Conservation (phyloP, 2,329 filamentous ascomycete genomes). For the Herpotrichia juniperi region DNA sequence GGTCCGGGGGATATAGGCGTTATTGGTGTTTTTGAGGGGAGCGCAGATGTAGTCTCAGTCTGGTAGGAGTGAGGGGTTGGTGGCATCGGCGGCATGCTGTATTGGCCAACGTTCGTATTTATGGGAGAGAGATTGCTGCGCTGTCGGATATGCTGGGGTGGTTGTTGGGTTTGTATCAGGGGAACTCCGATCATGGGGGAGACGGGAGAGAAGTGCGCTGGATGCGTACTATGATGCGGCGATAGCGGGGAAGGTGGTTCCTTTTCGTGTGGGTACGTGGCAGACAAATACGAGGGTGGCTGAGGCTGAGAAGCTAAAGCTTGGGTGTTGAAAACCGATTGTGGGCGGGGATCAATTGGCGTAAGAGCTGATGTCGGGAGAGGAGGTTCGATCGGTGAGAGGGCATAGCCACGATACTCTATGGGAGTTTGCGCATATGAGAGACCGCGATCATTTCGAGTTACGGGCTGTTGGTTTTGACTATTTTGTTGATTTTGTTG, state of each 20-base stretch:
- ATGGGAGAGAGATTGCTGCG: constrained; percentile 39
- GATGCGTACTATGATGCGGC: constrained; percentile 24
- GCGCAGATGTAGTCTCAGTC: constrained; percentile 21
- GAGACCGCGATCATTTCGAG: constrained; percentile 34
- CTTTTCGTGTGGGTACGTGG: constrained; percentile 33
- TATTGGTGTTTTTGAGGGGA: constrained; percentile 34
- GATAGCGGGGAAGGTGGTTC: constrained; percentile 31
- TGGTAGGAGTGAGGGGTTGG: constrained; percentile 30
- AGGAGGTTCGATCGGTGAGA: constrained; percentile 29
- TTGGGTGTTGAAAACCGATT: constrained; percentile 33
- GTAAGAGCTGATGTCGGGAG: constrained; percentile 23
- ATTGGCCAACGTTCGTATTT: constrained; percentile 30
- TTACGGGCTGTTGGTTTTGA: constrained; percentile 14
- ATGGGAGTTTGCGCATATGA: constrained; percentile 45
- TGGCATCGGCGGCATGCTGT: constrained; percentile 33
- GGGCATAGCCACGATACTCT: constrained; percentile 36
- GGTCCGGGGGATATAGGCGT: constrained; percentile 34
- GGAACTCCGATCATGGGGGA: constrained; percentile 27
- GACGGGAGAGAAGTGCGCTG: constrained; percentile 27
- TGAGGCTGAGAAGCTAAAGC: constrained; percentile 29
- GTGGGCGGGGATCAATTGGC: constrained; percentile 33
- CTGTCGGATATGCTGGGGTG: constrained; percentile 35
- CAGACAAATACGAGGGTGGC: constrained; percentile 23
- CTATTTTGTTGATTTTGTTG: constrained; percentile 3
- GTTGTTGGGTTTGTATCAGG: constrained; percentile 23